Evolutionary conservation across 768 basidiomycete genomes (phyloP).

Genomic region (Leccinum variicolor): DNA sequence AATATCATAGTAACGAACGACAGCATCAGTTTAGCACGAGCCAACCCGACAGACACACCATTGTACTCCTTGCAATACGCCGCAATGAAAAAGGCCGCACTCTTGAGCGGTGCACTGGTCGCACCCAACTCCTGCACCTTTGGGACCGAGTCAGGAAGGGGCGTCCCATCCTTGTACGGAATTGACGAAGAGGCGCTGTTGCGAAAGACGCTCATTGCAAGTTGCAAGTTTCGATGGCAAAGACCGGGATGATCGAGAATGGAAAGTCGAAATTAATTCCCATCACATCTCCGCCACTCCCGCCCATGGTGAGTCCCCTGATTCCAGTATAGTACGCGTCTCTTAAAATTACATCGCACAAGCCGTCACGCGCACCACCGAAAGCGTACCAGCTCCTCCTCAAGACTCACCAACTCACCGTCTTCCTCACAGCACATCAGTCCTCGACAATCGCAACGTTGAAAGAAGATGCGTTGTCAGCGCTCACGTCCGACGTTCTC

Average conservation of each 20-base stretch:
- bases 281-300: constrained; percentile 6
- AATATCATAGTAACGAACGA: constrained; percentile 4
- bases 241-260: constrained; percentile 18
- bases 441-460: constrained; percentile 53
- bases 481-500: constrained; percentile 49
- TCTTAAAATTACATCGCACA: not conserved
- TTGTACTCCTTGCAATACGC: constrained; percentile 95
- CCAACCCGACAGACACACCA: constrained; percentile 52
- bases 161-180: constrained; percentile 62
- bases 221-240: constrained; percentile 20
- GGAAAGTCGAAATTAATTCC: constrained; percentile 24
- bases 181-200: constrained; percentile 44
- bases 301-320: constrained; percentile 19
- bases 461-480: constrained; percentile 62
- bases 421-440: constrained; percentile 56
- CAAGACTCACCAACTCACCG: constrained; percentile 69
- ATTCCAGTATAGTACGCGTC: too few relatives aligned
- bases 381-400: constrained; percentile 67
- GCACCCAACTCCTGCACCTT: constrained; percentile 85
- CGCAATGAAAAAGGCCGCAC: constrained; percentile 95
- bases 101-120: constrained; percentile 92
- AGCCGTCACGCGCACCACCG: constrained; percentile 55
- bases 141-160: constrained; percentile 63
- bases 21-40: constrained; percentile 9
- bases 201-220: constrained; percentile 50